Evolutionary conservation across 768 basidiomycete genomes (phyloP).

Genomic region (Tylopilus felleus): DNA sequence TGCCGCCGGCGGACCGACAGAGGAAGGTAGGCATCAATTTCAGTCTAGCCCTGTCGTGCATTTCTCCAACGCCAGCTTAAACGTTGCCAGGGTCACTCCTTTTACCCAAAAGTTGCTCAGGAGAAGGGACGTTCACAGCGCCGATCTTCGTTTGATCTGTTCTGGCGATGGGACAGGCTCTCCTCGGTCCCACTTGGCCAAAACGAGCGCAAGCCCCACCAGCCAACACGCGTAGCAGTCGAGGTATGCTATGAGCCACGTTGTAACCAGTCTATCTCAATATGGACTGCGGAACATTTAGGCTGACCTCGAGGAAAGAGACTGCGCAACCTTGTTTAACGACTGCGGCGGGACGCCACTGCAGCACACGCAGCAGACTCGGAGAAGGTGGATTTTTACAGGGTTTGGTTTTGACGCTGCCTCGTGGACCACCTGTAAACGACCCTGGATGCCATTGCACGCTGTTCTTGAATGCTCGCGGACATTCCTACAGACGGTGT

Average conservation of each 20-base stretch:
- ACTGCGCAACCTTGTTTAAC: background rate
- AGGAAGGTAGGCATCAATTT: slow-evolving; percentile 26
- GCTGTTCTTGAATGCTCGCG: background rate
- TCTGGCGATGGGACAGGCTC: slow-evolving; percentile 34
- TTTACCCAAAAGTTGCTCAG: slow-evolving; percentile 43
- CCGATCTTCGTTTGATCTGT: slow-evolving; percentile 35
- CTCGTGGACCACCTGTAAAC: background rate
- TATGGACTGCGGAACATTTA: background rate
- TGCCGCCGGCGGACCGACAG: slow-evolving; percentile 32
- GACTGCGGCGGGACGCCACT: background rate
- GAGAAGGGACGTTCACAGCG: slow-evolving; percentile 34
- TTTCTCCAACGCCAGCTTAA: background rate
- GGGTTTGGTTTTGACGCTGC: background rate
- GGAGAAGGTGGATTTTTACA: background rate
- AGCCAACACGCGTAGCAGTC: background rate
- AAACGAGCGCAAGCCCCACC: background rate
- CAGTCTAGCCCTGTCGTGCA: background rate
- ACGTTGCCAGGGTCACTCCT: slow-evolving; percentile 22
- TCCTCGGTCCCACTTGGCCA: slow-evolving; percentile 17
- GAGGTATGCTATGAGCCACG: slow-evolving; percentile 7
- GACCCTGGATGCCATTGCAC: background rate
- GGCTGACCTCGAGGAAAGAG: background rate
- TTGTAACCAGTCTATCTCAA: background rate
- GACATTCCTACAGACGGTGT: background rate
- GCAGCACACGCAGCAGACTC: background rate